Percentiles rank a stretch among this genome's conserved stretches.
Conservation (phyloP, 306 rosid genomes). For the Castanopsis chinensis region DNA sequence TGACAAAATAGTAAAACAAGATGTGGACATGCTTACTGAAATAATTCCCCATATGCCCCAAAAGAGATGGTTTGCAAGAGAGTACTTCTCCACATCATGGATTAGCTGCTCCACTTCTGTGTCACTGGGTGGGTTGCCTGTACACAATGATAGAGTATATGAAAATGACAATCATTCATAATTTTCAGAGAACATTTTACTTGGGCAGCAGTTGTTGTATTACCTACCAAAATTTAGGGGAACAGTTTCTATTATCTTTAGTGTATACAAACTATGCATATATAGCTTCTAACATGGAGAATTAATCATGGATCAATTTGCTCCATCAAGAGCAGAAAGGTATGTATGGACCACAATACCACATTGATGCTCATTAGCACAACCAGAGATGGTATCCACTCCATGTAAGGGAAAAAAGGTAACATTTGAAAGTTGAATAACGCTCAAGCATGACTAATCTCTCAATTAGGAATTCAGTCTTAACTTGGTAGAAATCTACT, state of each 20-base stretch:
- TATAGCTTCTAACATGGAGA: too few species aligned
- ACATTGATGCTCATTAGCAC: too few species aligned
- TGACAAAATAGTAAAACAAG: background rate
- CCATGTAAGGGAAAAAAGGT: too few species aligned
- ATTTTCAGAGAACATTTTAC: background rate
- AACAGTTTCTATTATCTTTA: background rate
- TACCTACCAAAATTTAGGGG: background rate
- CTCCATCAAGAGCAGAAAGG: too few species aligned
- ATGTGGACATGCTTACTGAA: slow-evolving; percentile 48
- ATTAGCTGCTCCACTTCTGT: slow-evolving; percentile 60
- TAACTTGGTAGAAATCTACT: too few species aligned
- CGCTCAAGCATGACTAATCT: too few species aligned
- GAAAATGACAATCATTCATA: background rate
- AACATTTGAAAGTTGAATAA: too few species aligned
- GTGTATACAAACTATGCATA: background rate
- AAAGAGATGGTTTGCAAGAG: slow-evolving; percentile 75
- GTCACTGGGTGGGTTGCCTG: slow-evolving; percentile 58
- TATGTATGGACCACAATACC: too few species aligned
- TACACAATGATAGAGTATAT: background rate
- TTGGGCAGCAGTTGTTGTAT: background rate
- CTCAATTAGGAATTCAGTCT: too few species aligned
- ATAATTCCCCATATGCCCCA: slow-evolving; percentile 98
- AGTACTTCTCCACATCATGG: slow-evolving; percentile 55
- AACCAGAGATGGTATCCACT: too few species aligned
- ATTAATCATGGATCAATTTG: too few species aligned